phyloP scores from a whole-genome alignment of 2,329 filamentous ascomycete genomes.

The Aureobasidium sp. region DNA sequence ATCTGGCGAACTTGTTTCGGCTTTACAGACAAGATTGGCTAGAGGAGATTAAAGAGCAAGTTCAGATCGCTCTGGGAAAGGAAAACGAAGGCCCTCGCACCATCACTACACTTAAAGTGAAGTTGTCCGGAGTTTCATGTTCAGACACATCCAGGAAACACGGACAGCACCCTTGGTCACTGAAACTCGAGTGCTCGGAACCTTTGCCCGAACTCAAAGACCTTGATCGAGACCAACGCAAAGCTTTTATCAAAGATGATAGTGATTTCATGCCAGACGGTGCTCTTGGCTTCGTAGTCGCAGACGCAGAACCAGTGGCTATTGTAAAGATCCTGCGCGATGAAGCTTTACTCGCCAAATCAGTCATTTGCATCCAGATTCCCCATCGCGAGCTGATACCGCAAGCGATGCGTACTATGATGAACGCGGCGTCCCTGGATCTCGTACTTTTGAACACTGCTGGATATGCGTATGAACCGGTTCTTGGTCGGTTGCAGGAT shows the following conservation, averaged over 20 bases:
- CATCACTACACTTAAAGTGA: background rate
- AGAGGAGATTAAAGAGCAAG: background rate
- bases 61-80: background rate
- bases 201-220: background rate
- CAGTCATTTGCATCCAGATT: background rate
- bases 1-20: background rate
- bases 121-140: background rate
- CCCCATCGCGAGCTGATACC: background rate
- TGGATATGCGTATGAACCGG: conserved; percentile 2
- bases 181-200: background rate
- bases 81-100: background rate
- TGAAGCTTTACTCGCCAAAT: background rate
- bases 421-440: background rate
- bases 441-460: background rate
- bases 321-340: conserved; percentile 2
- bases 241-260: background rate
- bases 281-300: background rate
- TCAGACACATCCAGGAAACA: background rate
- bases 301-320: background rate
- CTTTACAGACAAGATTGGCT: background rate
- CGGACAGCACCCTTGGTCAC: conserved; percentile 1
- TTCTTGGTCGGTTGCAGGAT: conserved; percentile 9
- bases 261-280: background rate
- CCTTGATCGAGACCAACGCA: background rate
- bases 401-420: background rate